These are phyloP conservation scores for Clonostachys rhizophaga DNA, from an alignment of 2,329 filamentous ascomycete genomes.

Conservation along the genomic window DNA sequence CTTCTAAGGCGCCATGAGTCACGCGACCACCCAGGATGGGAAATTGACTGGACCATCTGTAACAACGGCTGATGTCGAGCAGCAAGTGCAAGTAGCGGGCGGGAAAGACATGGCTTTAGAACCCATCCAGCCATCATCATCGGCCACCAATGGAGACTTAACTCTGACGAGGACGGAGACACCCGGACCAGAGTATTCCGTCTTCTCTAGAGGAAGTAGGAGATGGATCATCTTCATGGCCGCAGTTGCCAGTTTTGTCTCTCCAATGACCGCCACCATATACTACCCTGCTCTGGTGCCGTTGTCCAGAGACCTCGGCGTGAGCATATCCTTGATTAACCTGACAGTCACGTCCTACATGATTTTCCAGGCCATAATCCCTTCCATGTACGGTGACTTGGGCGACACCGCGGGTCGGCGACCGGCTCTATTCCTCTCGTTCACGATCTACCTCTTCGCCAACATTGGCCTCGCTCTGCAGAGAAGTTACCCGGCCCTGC, in stretches of 20 bases:
- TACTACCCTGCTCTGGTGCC: conserved; percentile 39
- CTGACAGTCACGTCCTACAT: conserved; percentile 55
- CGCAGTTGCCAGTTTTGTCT: conserved; percentile 46
- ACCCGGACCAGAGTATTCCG: too few relatives aligned
- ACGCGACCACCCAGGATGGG: too few relatives aligned
- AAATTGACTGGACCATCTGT: too few relatives aligned
- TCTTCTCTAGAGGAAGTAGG: conserved; percentile 26
- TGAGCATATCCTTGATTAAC: conserved; percentile 35
- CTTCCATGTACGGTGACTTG: conserved; percentile 57
- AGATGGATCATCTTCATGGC: conserved; percentile 49
- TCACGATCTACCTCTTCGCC: conserved; percentile 51
- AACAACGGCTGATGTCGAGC: too few relatives aligned
- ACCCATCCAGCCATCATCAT: too few relatives aligned
- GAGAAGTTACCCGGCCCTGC: conserved; percentile 48
- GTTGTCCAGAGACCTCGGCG: conserved; percentile 29
- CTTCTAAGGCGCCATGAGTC: too few relatives aligned
- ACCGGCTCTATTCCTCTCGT: conserved; percentile 55
- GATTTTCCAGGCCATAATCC: conserved; percentile 59
- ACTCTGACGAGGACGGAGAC: too few relatives aligned
- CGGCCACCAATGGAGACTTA: too few relatives aligned
- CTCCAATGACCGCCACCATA: conserved; percentile 56
- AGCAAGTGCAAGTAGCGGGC: too few relatives aligned
- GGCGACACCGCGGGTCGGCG: conserved; percentile 56
- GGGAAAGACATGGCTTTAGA: too few relatives aligned
- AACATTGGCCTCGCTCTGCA: conserved; percentile 58